Conservation (phyloP, 495 filamentous ascomycete species). For the Xylaria sp. region DNA sequence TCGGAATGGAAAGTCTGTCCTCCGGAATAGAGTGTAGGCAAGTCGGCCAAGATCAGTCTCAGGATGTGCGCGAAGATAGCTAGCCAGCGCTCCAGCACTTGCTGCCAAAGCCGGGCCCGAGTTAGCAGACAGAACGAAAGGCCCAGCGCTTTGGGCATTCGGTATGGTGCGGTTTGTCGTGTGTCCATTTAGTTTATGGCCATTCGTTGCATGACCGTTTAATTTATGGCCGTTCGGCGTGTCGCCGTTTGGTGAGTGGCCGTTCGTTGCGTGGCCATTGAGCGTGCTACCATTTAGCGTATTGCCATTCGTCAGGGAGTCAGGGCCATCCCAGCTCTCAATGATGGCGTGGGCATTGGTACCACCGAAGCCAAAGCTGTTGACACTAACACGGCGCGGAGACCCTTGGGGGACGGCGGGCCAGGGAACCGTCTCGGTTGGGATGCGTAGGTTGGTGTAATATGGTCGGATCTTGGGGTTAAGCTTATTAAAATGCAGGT, state of each 20-base stretch:
- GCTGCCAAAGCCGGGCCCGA: neutral
- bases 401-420: too few relatives aligned
- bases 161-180: neutral
- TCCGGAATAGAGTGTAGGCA: neutral
- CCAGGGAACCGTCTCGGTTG: too few relatives aligned
- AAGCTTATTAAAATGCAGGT: too few relatives aligned
- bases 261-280: neutral
- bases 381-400: neutral
- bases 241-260: neutral
- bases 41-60: neutral
- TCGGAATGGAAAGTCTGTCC: neutral
- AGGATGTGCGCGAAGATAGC: neutral
- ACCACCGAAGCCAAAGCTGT: constrained; percentile 51
- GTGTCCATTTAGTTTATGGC: neutral
- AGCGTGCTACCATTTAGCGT: neutral
- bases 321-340: constrained; percentile 40
- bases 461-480: too few relatives aligned
- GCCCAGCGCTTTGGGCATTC: neutral
- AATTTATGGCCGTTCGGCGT: neutral
- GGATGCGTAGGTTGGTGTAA: too few relatives aligned
- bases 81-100: neutral
- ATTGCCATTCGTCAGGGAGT: neutral
- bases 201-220: neutral
- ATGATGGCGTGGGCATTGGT: constrained; percentile 65
- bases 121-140: constrained; percentile 5